A percentile compares a stretch with the other conserved stretches of the same genome.
Evolutionary conservation across 768 basidiomycete genomes (phyloP).

Genomic region (Auricularia heimuer): DNA sequence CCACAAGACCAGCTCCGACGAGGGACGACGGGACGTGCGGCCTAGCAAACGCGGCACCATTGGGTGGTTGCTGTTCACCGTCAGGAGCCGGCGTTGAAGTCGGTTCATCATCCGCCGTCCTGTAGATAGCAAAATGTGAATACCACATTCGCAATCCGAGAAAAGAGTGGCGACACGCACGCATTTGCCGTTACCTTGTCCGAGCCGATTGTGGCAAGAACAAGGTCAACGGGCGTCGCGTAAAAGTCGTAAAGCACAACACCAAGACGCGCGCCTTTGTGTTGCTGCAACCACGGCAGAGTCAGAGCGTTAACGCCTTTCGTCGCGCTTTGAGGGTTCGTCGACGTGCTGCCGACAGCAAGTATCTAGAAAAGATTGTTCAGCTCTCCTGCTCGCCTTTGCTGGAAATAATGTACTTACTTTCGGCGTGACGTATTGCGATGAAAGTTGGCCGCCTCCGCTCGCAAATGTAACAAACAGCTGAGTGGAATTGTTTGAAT

Average conservation of each 20-base stretch:
- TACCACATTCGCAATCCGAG: neutral
- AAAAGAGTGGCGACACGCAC: neutral
- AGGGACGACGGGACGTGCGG: neutral
- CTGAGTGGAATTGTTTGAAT: constrained; percentile 3
- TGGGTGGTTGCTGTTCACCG: neutral
- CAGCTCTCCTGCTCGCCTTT: neutral
- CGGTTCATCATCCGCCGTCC: neutral
- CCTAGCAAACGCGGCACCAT: neutral
- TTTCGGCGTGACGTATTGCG: neutral
- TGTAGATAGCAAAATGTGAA: neutral
- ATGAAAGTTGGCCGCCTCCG: constrained; percentile 4
- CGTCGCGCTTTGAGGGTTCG: neutral
- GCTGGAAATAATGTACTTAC: neutral
- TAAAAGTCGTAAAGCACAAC: constrained; percentile 10
- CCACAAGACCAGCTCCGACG: neutral
- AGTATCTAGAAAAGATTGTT: neutral
- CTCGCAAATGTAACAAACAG: constrained; percentile 9
- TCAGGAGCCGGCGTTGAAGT: neutral
- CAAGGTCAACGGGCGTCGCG: constrained; percentile 4
- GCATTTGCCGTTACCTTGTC: neutral
- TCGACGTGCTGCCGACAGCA: constrained; percentile 5
- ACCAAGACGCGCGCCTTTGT: constrained; percentile 3
- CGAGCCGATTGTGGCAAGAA: constrained; percentile 4
- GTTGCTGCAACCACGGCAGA: neutral
- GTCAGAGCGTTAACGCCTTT: neutral